Percentiles rank a stretch among this genome's conserved stretches.
These are phyloP conservation scores for Globisporangium okanoganense DNA, from an alignment of 352 stramenopile genomes.

Conservation along the genomic window DNA sequence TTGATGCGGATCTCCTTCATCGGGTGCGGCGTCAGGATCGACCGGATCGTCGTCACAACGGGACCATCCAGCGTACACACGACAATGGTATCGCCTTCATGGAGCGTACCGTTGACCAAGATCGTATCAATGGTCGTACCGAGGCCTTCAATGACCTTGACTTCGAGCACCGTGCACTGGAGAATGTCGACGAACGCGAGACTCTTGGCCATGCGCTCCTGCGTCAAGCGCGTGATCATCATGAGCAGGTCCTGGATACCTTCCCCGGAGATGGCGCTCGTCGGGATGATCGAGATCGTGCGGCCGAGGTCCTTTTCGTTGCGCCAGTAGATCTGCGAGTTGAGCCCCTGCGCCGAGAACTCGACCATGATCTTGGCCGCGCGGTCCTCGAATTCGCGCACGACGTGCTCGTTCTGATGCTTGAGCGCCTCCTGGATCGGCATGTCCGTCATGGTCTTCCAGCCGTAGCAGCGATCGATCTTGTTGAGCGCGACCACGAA, in stretches of 20 bases:
- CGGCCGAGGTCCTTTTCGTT: constrained; percentile 96
- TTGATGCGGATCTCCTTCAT: constrained; percentile 97
- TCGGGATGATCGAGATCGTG: constrained; percentile 98
- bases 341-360: constrained; percentile 97
- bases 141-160: constrained; percentile 99
- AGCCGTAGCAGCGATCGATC: constrained; percentile 98
- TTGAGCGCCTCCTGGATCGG: constrained; percentile 92
- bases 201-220: constrained; percentile 92
- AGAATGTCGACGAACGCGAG: constrained; percentile 89
- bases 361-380: constrained; percentile 93
- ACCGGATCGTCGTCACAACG: constrained; percentile 96
- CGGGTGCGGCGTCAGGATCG: constrained; percentile 97
- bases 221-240: constrained; percentile 95
- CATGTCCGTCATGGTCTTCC: constrained; percentile 95
- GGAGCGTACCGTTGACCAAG: constrained; percentile 96
- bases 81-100: constrained; percentile 96
- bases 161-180: constrained; percentile 98
- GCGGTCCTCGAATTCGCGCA: constrained; percentile 95
- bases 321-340: constrained; percentile 99
- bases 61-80: constrained; percentile 98
- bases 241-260: constrained; percentile 98
- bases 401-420: constrained; percentile 91
- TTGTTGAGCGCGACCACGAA: constrained; percentile 99
- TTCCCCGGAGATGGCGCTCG: constrained; percentile 97
- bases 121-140: constrained; percentile 99